Evolutionary conservation across 2,329 filamentous ascomycete genomes (phyloP).

Genomic region (Pseudocercospora macadamiae): DNA sequence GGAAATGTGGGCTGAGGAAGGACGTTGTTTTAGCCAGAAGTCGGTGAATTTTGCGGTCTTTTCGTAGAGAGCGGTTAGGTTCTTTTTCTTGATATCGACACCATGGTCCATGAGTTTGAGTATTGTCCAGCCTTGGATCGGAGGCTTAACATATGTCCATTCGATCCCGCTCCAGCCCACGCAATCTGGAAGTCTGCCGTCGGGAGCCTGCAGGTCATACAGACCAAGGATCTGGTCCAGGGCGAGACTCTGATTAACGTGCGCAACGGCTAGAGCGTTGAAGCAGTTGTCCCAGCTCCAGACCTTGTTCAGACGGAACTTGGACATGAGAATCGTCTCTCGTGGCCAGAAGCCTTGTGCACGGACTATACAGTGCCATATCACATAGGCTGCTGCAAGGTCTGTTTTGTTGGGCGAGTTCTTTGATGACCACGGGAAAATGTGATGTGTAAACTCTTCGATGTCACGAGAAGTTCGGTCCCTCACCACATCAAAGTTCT

Average conservation of each 20-base stretch:
- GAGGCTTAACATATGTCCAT: conserved; percentile 6
- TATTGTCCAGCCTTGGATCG: conserved; percentile 6
- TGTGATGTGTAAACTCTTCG: not conserved
- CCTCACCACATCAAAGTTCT: not conserved
- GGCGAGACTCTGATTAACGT: not conserved
- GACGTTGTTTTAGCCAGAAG: conserved; percentile 3
- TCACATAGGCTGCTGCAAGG: not conserved
- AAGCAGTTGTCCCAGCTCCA: conserved; percentile 9
- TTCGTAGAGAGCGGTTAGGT: not conserved
- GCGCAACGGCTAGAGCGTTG: not conserved
- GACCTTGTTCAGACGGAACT: conserved; percentile 5
- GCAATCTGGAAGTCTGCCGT: conserved; percentile 6
- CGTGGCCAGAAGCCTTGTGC: not conserved
- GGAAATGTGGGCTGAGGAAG: not conserved
- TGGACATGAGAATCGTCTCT: conserved; percentile 6
- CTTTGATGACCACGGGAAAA: not conserved
- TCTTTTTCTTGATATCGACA: not conserved
- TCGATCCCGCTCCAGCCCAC: conserved; percentile 5
- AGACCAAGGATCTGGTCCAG: conserved; percentile 4
- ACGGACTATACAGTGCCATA: conserved; percentile 6
- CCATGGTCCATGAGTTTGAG: not conserved
- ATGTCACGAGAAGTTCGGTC: not conserved
- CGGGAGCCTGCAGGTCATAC: not conserved
- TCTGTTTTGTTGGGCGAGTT: not conserved
- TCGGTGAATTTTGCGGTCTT: not conserved